Evolutionary conservation across 73 alveolate genomes (phyloP), one percentile per base, ranked within the genome.

Genomic region (Urostyla sp.): DNA sequence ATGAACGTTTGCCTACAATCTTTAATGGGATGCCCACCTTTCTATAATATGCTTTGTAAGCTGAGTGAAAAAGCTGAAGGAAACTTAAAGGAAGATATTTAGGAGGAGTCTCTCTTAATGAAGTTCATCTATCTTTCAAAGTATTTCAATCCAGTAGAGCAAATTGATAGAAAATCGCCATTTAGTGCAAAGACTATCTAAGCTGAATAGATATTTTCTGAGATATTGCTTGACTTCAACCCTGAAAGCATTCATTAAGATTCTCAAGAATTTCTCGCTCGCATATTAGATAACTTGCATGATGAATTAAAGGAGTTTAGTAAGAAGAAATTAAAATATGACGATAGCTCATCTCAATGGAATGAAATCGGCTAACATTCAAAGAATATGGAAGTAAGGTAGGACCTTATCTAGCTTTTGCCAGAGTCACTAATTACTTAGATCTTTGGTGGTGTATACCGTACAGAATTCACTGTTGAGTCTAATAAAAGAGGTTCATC

Each of bases 241-340:
- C 91, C 91, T 2, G 26, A 69, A 24, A 30, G 52, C 13, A 58
- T 35, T 46, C 85, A 81, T 40, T 53, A 81, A 35, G 91, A 81
- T 38, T 81, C 85, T 50, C 91, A 81, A 40, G 91, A 81, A 35
- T 81, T 81, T 26, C 54, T 81, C 0, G 73, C 63, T 36, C 32
- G 51, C 21, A 16, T 81, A 30, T 72, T 83, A 1, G 91, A 83
- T 48, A 36, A 69, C 4, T 63, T 83, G 26, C 75, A 72, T 57
- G 87, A 83, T 18, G 84, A 72, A 18, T 21, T 66, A 20, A 36
- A 24, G 38, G 24, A 2, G 83, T 7, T 49, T 24, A 45, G 28
- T 26, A 27, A 4, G 32, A 35, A 24, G 79, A 43, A 10, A 60
- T 63, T 3, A 60, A 63, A 43, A 60, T 43, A 38, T 63, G 79